Conservation (phyloP, 768 basidiomycete species). For the Suillus hirtellus region DNA sequence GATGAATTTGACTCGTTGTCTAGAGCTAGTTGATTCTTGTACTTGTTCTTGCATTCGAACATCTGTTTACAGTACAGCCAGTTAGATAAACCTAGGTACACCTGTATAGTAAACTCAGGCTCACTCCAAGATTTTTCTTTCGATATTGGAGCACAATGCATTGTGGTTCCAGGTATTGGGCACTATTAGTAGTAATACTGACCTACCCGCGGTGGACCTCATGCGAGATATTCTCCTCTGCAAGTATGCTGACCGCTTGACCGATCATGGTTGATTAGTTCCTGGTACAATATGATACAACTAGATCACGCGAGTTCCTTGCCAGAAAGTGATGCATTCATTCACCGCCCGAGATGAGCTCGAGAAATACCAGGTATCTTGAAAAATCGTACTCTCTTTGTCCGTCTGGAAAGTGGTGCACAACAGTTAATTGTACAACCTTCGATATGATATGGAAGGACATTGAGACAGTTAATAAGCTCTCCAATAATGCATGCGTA, state of each 20-base stretch:
- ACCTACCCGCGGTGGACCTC: too few relatives aligned
- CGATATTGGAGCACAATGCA: background rate
- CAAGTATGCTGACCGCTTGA: background rate
- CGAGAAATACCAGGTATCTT: too few relatives aligned
- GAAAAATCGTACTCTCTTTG: background rate
- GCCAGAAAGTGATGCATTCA: background rate
- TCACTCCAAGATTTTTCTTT: background rate
- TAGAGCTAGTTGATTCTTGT: too few relatives aligned
- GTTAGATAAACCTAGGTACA: too few relatives aligned
- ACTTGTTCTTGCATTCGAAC: too few relatives aligned
- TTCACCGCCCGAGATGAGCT: background rate
- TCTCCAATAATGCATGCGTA: background rate
- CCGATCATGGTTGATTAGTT: background rate
- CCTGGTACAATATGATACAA: background rate
- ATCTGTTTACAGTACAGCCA: too few relatives aligned
- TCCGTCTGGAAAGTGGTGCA: background rate
- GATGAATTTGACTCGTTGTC: too few relatives aligned
- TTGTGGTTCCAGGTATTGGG: background rate
- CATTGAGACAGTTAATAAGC: background rate
- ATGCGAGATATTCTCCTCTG: background rate
- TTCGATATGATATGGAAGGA: background rate
- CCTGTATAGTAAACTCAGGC: too few relatives aligned
- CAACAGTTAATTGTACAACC: background rate
- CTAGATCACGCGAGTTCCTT: background rate
- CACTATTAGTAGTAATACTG: too few relatives aligned